Evolutionary conservation across 306 rosid species (phyloP).

Genomic region (Trifolium dubium): DNA sequence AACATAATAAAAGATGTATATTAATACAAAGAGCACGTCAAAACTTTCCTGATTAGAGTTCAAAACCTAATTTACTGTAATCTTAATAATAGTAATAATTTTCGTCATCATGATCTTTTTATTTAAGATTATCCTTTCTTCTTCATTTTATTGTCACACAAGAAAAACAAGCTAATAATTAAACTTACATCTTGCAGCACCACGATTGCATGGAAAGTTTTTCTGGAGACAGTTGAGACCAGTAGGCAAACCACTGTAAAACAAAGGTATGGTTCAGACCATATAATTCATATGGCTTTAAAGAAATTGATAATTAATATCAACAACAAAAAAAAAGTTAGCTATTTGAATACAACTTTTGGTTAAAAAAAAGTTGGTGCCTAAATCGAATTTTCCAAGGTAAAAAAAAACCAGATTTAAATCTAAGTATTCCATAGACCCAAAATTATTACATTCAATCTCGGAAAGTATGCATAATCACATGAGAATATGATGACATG

Average conservation of each 20-base stretch:
- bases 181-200: constrained; percentile 63
- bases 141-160: not conserved
- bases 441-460: not conserved
- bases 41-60: not conserved
- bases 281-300: not conserved
- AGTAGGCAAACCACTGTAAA: constrained; percentile 67
- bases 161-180: constrained; percentile 29
- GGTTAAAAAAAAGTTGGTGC: not conserved
- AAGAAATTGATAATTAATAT: not conserved
- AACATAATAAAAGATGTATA: not conserved
- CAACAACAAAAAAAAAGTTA: not conserved
- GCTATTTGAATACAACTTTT: not conserved
- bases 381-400: not conserved
- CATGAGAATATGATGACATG: not conserved
- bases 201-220: constrained; percentile 69
- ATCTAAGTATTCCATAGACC: not conserved
- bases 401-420: too few species aligned
- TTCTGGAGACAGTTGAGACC: constrained; percentile 75
- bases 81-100: not conserved
- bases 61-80: not conserved
- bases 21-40: not conserved
- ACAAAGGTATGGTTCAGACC: constrained; percentile 5
- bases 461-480: not conserved
- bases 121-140: constrained; percentile 4
- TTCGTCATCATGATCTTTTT: not conserved